A percentile compares a stretch with the other conserved stretches of the same genome.
phyloP scores from a whole-genome alignment of 2,329 filamentous ascomycete species.

The Dactylellina leptospora region DNA sequence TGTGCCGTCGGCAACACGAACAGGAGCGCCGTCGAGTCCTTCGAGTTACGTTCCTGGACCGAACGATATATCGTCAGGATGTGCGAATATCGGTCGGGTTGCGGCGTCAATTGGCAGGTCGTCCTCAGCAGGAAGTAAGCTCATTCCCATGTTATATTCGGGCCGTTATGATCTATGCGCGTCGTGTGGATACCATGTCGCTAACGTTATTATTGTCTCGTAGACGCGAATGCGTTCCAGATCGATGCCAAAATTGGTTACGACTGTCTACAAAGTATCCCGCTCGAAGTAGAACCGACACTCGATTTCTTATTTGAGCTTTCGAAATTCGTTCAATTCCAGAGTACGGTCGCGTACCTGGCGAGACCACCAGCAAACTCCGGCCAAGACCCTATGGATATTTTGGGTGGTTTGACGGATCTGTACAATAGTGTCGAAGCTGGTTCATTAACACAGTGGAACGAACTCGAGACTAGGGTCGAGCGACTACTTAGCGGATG shows the following conservation, averaged over 20 bases:
- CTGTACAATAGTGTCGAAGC: constrained; percentile 26
- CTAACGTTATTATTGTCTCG: constrained; percentile 18
- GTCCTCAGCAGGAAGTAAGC: constrained; percentile 20
- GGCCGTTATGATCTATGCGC: no score
- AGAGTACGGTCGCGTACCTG: constrained; percentile 39
- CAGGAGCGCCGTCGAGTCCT: constrained; percentile 7
- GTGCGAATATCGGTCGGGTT: constrained; percentile 29
- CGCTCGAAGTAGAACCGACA: constrained; percentile 14
- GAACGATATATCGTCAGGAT: constrained; percentile 23
- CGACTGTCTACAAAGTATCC: constrained; percentile 46
- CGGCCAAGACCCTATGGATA: constrained; percentile 47
- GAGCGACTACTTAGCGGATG: constrained; percentile 24
- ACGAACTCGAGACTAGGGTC: constrained; percentile 42
- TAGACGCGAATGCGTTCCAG: constrained; percentile 21
- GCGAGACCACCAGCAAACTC: constrained; percentile 39
- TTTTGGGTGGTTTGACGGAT: constrained; percentile 33
- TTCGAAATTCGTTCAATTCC: constrained; percentile 44
- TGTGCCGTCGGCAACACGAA: background rate
- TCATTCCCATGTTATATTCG: background rate
- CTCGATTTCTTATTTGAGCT: constrained; percentile 34
- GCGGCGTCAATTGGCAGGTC: constrained; percentile 22
- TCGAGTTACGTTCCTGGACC: constrained; percentile 19
- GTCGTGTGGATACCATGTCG: background rate
- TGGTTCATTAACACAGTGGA: constrained; percentile 35
- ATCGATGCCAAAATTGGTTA: constrained; percentile 47